Evolutionary conservation across 176 grass and related monocot genomes (phyloP).

Genomic region (Triticum monococcum): DNA sequence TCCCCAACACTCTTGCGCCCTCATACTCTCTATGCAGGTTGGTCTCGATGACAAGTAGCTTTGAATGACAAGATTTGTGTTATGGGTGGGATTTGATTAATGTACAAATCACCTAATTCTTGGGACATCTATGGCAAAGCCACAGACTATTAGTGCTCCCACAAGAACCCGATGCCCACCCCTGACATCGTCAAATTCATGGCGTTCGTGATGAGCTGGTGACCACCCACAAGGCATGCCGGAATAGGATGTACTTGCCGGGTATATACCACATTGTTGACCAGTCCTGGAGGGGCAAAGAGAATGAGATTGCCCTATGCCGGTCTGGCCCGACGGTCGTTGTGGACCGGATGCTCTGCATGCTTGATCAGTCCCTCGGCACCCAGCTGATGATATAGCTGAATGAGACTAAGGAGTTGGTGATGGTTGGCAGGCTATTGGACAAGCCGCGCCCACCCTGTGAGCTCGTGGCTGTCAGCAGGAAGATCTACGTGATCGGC

Average conservation of each 20-base stretch:
- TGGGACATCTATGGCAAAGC: slow-evolving; percentile 63
- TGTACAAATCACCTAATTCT: slow-evolving; percentile 53
- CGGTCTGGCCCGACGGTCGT: slow-evolving; percentile 52
- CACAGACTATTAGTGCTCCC: slow-evolving; percentile 52
- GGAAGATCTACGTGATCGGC: slow-evolving; percentile 55
- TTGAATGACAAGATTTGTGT: slow-evolving; percentile 58
- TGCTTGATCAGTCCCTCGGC: slow-evolving; percentile 44
- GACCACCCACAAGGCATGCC: slow-evolving; percentile 54
- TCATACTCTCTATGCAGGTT: too few relatives aligned
- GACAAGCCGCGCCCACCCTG: slow-evolving; percentile 35
- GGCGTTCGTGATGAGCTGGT: slow-evolving; percentile 44
- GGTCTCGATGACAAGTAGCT: background rate
- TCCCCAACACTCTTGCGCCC: too few relatives aligned
- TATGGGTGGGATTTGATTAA: slow-evolving; percentile 41
- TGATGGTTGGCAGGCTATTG: slow-evolving; percentile 46
- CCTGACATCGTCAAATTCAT: slow-evolving; percentile 61
- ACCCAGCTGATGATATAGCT: slow-evolving; percentile 57
- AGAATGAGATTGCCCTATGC: slow-evolving; percentile 56
- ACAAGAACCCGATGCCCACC: slow-evolving; percentile 59
- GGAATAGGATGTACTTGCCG: slow-evolving; percentile 53
- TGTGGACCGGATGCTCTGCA: slow-evolving; percentile 48
- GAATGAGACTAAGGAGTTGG: slow-evolving; percentile 48
- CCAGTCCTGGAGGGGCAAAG: slow-evolving; percentile 40
- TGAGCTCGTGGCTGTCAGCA: slow-evolving; percentile 41
- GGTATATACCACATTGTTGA: slow-evolving; percentile 55